These are phyloP conservation scores for Chrysoporthe puriensis DNA, from an alignment of 2,329 filamentous ascomycete genomes.

Conservation along the genomic window DNA sequence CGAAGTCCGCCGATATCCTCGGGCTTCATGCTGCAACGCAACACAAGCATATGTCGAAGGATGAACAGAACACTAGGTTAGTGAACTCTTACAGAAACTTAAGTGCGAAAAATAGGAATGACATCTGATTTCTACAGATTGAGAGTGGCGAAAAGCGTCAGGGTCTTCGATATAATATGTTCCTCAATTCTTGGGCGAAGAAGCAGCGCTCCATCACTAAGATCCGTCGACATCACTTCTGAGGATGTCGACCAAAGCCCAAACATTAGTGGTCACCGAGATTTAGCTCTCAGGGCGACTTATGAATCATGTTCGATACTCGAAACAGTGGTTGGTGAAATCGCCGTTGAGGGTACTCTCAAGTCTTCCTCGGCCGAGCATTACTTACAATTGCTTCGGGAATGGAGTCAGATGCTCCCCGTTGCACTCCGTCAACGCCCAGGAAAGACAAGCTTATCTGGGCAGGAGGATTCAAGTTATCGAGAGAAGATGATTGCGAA, in stretches of 20 bases:
- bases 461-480: not conserved
- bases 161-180: conserved; percentile 23
- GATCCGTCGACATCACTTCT: conserved; percentile 16
- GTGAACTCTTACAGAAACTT: not conserved
- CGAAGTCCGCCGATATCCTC: conserved; percentile 59
- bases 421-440: conserved; percentile 21
- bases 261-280: not conserved
- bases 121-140: not conserved
- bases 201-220: conserved; percentile 17
- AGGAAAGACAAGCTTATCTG: not conserved
- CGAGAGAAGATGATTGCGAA: conserved; percentile 28
- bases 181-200: conserved; percentile 22
- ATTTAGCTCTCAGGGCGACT: conserved; percentile 15
- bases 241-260: conserved; percentile 11
- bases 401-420: conserved; percentile 23
- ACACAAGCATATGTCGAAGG: conserved; percentile 31
- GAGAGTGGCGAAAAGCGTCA: conserved; percentile 23
- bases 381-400: conserved; percentile 18
- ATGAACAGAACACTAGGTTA: conserved; percentile 17
- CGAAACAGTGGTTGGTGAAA: conserved; percentile 16
- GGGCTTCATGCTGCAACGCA: conserved; percentile 52
- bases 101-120: not conserved
- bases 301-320: conserved; percentile 26
- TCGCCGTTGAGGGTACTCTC: conserved; percentile 19
- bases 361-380: conserved; percentile 18